A percentile compares a stretch with the other conserved stretches of the same genome.
Evolutionary conservation across 2,329 filamentous ascomycete genomes (phyloP).

Genomic region (Cladosporium oxysporum): DNA sequence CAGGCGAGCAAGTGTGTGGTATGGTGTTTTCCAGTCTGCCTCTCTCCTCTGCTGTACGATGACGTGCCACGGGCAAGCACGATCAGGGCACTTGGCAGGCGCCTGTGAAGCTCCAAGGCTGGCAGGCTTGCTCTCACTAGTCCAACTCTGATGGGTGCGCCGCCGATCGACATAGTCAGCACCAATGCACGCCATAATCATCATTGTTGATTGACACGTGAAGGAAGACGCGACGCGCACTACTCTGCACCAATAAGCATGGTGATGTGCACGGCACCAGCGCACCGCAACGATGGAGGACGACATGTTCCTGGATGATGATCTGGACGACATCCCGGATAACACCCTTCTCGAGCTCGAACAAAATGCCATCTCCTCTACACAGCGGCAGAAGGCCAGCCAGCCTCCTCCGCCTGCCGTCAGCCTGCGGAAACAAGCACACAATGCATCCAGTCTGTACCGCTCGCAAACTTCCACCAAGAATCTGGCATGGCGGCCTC

Average conservation of each 20-base stretch:
- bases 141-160: neutral
- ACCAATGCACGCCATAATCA: neutral
- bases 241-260: neutral
- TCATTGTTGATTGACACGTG: neutral
- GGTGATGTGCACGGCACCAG: constrained; percentile 16
- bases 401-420: constrained; percentile 6
- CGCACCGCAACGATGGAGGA: constrained; percentile 35
- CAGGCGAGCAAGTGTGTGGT: neutral
- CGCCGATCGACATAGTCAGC: neutral
- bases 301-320: constrained; percentile 50
- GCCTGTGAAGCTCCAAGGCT: neutral
- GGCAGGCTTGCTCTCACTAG: neutral
- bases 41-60: constrained; percentile 1
- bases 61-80: neutral
- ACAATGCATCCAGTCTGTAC: constrained; percentile 27
- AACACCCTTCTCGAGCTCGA: constrained; percentile 50
- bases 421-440: constrained; percentile 24
- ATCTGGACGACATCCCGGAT: constrained; percentile 48
- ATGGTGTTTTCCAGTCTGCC: neutral
- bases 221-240: neutral
- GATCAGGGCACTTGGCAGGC: neutral
- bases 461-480: constrained; percentile 24
- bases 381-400: constrained; percentile 34
- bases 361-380: constrained; percentile 45
- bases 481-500: constrained; percentile 34